Evolutionary conservation across 129 eudicot genomes (phyloP), one percentile per base, ranked within the genome.

Genomic region (Mikania micrantha): DNA sequence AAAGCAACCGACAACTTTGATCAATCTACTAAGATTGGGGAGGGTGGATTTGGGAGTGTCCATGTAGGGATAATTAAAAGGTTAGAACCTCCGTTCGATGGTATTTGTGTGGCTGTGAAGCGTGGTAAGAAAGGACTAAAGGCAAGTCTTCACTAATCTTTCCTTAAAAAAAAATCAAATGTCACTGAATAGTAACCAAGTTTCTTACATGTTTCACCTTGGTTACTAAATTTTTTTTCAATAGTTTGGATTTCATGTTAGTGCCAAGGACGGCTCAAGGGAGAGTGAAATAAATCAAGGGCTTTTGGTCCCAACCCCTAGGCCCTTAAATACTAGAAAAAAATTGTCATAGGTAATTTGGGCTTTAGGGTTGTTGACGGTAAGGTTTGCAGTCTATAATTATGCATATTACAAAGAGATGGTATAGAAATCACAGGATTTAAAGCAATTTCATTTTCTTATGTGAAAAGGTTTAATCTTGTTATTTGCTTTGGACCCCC

Each of bases 31-130:
- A 85, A 82, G 70, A 73, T 91, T 5, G 97, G 97, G 9, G 84
- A 85, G 50, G 97, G 97, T 39, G 96, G 96, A 41, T 91, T 88
- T 72, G 97, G 94, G 54, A 85, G 78, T 77, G 97, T 91, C 9
- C 79, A 67, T 69, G 69, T 50, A 77, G 96, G 94, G 9, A 59
- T n/a, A 1, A 75, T 91, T 1, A 83, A 75, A 77, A 74, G 66
- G 32, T 60, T 68, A 16, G 82, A 91, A 32, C 77, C 75, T 38
- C 84, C 84, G 47, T 45, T 60, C 13, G 62, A 12, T 49, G 79
- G 71, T 71, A 36, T 78, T 11, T 74, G 77, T 9, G 94, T 91
- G 44, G 97, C 97, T 8, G 84, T 91, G 66, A 91, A 91, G 72
- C 84, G 83, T 34, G 84, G 94, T 72, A 83, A 72, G 80, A 78